phyloP scores from a whole-genome alignment of 164 flowering plant genomes.

The Chloranthus sessilifolius region DNA sequence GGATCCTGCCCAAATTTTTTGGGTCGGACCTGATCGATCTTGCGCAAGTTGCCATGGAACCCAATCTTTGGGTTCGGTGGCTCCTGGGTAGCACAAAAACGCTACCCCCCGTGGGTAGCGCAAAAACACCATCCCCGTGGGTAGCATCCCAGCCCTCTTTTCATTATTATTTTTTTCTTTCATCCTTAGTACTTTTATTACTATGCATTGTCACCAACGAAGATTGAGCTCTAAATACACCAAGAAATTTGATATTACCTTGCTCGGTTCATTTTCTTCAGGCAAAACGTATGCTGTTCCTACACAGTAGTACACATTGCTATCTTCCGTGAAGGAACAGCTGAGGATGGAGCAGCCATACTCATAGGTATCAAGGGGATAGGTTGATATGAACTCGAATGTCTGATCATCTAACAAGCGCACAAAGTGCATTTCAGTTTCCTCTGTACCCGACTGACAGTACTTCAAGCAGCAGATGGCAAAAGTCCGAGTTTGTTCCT shows the following conservation, averaged over 20 bases:
- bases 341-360: constrained; percentile 90
- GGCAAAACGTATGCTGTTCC: constrained; percentile 97
- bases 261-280: constrained; percentile 90
- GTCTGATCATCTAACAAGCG: constrained; percentile 94
- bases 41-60: too few relatives aligned
- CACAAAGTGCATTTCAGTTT: constrained; percentile 75
- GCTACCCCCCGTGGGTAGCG: too few relatives aligned
- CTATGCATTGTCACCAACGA: too few relatives aligned
- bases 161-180: too few relatives aligned
- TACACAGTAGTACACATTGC: constrained; percentile 80
- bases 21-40: too few relatives aligned
- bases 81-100: too few relatives aligned
- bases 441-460: constrained; percentile 66
- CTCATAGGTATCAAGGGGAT: constrained; percentile 82
- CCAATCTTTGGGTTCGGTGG: too few relatives aligned
- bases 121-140: too few relatives aligned
- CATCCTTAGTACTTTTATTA: too few relatives aligned
- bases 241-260: constrained; percentile 43
- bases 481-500: constrained; percentile 88
- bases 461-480: constrained; percentile 79
- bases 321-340: constrained; percentile 93
- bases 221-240: too few relatives aligned
- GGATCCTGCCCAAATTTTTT: too few relatives aligned
- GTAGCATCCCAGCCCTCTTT: too few relatives aligned
- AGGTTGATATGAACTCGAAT: constrained; percentile 79